A percentile compares a stretch with the other conserved stretches of the same genome.
Evolutionary conservation across 2,329 filamentous ascomycete genomes (phyloP).

Genomic region (Sclerotinia trifoliorum): DNA sequence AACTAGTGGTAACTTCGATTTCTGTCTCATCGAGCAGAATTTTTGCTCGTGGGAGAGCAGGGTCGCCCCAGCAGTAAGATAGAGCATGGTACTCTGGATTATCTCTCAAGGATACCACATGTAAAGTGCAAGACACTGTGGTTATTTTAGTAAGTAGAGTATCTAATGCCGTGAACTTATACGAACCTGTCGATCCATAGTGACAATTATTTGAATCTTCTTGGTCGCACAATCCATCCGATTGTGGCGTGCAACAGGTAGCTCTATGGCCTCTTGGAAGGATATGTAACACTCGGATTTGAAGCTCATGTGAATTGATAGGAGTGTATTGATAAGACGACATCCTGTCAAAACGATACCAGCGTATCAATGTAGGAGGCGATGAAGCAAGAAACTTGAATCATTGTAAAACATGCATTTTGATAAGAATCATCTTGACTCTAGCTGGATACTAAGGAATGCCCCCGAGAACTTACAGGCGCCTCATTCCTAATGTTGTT

Average conservation of each 20-base stretch:
- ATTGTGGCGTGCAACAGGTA: too few species aligned
- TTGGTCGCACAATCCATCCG: neutral
- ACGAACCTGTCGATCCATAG: neutral
- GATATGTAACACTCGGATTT: conserved; percentile 14
- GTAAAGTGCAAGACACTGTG: conserved; percentile 3
- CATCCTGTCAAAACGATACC: neutral
- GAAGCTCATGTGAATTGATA: neutral
- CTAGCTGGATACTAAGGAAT: neutral
- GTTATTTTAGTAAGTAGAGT: neutral
- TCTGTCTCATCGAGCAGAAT: conserved; percentile 22
- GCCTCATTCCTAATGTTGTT: conserved; percentile 4
- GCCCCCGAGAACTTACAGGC: conserved; percentile 4
- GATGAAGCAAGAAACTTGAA: neutral
- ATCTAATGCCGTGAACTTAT: neutral
- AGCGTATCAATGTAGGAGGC: neutral
- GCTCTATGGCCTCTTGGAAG: neutral
- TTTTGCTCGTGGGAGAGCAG: neutral
- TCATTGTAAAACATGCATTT: neutral
- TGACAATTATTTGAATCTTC: neutral
- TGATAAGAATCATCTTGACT: neutral
- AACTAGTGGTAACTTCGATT: conserved; percentile 24
- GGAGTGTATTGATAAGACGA: conserved; percentile 1
- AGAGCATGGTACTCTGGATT: conserved; percentile 18
- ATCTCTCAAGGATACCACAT: conserved; percentile 5
- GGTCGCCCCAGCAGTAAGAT: conserved; percentile 23